Evolutionary conservation across 148 eudicot genomes (phyloP).

Genomic region (Silene latifolia): DNA sequence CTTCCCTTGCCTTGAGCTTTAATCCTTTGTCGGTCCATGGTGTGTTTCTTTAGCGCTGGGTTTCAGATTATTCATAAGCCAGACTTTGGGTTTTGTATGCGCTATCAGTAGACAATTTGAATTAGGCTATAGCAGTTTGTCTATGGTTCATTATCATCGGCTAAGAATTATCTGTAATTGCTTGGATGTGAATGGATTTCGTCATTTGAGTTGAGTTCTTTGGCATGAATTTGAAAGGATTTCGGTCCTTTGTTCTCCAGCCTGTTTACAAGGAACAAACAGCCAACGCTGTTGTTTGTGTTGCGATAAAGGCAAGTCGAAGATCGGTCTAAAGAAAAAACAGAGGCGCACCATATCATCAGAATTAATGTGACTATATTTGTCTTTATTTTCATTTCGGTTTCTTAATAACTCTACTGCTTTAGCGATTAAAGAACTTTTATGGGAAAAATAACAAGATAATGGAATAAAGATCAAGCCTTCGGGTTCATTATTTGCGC

Average conservation of each 20-base stretch:
- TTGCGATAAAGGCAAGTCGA: too few species aligned
- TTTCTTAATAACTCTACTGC: too few species aligned
- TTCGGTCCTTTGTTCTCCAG: not conserved
- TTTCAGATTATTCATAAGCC: constrained; percentile 7
- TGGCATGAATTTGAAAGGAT: not conserved
- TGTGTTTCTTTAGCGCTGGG: not conserved
- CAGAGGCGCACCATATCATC: too few species aligned
- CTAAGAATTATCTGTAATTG: not conserved
- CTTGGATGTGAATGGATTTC: not conserved
- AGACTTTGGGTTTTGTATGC: constrained; percentile 14
- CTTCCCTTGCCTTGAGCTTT: not conserved
- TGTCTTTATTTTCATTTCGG: too few species aligned
- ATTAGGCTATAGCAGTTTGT: not conserved
- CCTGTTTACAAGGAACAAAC: too few species aligned
- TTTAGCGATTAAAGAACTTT: too few species aligned
- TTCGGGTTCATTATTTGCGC: not conserved
- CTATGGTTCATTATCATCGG: not conserved
- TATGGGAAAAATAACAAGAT: too few species aligned
- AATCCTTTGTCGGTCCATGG: not conserved
- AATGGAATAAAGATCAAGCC: not conserved
- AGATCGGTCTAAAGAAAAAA: too few species aligned
- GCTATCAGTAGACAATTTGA: not conserved
- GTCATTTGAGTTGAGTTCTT: not conserved
- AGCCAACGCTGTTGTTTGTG: too few species aligned
- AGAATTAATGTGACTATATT: too few species aligned